phyloP scores from a whole-genome alignment of 1,284 basidiomycete genomes.

The Pascua sp. region DNA sequence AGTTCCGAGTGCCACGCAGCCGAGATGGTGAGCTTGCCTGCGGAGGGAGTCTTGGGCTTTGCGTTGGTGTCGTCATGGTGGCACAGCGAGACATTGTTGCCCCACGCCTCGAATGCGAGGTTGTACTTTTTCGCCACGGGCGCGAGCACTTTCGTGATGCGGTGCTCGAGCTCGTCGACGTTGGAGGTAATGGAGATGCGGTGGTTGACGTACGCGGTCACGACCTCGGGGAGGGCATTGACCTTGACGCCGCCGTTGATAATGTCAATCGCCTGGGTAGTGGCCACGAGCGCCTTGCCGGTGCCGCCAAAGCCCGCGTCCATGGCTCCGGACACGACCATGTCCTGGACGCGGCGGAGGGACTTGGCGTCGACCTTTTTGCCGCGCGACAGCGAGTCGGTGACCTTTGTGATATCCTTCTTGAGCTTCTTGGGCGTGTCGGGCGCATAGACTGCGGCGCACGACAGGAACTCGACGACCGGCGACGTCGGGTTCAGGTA shows the following conservation, averaged over 20 bases:
- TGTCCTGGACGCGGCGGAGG: constrained; percentile 30
- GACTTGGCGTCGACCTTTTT: constrained; percentile 32
- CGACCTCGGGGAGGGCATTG: constrained; percentile 46
- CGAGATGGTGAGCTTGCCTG: constrained; percentile 30
- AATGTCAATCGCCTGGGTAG: constrained; percentile 45
- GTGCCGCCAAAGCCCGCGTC: constrained; percentile 20
- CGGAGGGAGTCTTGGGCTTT: constrained; percentile 16
- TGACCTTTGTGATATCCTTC: constrained; percentile 24
- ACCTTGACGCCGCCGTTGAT: constrained; percentile 44
- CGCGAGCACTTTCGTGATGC: constrained; percentile 27
- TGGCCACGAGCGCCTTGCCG: constrained; percentile 35
- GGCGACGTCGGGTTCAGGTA: constrained; percentile 29
- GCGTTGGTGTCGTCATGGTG: constrained; percentile 18
- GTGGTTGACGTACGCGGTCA: constrained; percentile 42
- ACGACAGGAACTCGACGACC: constrained; percentile 27
- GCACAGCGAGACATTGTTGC: constrained; percentile 35
- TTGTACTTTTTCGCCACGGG: constrained; percentile 37
- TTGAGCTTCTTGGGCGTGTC: constrained; percentile 22
- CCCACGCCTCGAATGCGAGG: constrained; percentile 40
- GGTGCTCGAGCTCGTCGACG: constrained; percentile 32
- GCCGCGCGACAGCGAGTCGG: constrained; percentile 17
- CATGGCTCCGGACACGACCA: constrained; percentile 21
- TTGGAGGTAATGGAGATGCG: constrained; percentile 40
- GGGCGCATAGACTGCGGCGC: constrained; percentile 32
- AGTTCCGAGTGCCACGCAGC: constrained; percentile 38